Percentiles rank a stretch among this genome's conserved stretches.
Evolutionary conservation across 1,284 basidiomycete species (phyloP).

Genomic region (Leccinum insolens): DNA sequence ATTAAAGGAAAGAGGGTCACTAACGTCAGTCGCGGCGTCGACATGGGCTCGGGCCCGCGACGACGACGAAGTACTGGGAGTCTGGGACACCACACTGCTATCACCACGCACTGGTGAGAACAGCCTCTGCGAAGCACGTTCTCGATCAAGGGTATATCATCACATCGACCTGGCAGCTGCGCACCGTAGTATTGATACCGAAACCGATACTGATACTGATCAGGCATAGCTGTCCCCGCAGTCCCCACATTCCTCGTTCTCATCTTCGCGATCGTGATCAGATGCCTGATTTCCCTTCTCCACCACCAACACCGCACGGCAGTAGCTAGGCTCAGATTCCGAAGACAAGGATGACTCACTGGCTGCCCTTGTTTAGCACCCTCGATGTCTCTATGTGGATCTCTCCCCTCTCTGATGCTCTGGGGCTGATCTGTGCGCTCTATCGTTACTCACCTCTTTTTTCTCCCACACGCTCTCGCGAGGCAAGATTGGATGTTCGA

Average conservation of each 20-base stretch:
- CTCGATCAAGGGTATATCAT: not conserved
- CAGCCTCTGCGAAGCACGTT: not conserved
- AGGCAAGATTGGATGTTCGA: not conserved
- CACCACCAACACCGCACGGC: not conserved
- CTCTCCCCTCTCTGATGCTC: not conserved
- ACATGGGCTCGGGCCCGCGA: no score
- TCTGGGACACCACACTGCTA: not conserved
- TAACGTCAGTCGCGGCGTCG: no score
- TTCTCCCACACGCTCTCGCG: not conserved
- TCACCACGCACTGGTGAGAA: not conserved
- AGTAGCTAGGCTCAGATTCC: not conserved
- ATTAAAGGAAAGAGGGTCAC: no score
- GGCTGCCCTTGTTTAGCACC: not conserved
- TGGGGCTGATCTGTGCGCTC: accelerated
- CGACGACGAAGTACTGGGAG: not conserved
- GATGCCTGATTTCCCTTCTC: not conserved
- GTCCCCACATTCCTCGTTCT: not conserved
- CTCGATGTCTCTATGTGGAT: not conserved
- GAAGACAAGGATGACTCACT: not conserved
- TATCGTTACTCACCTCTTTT: not conserved
- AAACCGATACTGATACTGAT: not conserved
- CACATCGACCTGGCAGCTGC: not conserved
- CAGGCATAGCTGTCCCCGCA: not conserved
- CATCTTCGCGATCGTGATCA: not conserved
- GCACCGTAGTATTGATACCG: not conserved